phyloP scores from a whole-genome alignment of 225 moss, liverwort and hornwort species.

The Straminergon stramineum region DNA sequence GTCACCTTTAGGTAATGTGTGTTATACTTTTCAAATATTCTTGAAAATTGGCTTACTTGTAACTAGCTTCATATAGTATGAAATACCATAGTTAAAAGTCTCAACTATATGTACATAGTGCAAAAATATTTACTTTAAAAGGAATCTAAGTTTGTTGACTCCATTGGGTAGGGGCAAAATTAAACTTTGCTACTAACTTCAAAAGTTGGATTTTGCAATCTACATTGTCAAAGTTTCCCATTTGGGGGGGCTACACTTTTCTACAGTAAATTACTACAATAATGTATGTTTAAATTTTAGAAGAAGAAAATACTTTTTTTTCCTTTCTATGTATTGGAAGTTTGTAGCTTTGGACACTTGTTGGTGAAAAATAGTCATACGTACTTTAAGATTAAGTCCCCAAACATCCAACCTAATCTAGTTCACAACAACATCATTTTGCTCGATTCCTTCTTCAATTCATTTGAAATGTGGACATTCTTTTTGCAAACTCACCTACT shows the following conservation, averaged over 20 bases:
- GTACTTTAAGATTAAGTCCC: fast-evolving
- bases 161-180: not conserved
- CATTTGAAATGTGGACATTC: too few relatives aligned
- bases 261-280: not conserved
- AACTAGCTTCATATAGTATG: not conserved
- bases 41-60: not conserved
- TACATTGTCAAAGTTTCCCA: not conserved
- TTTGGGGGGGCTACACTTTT: not conserved
- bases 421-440: too few relatives aligned
- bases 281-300: not conserved
- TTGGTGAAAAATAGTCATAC: not conserved
- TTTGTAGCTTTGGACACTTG: not conserved
- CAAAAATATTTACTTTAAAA: not conserved
- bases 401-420: fast-evolving
- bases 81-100: not conserved
- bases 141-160: not conserved
- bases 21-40: not conserved
- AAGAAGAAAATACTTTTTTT: too few relatives aligned
- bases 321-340: not conserved
- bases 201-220: not conserved
- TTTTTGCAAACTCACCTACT: too few relatives aligned
- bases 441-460: too few relatives aligned
- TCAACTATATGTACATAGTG: too few relatives aligned
- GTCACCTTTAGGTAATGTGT: not conserved
- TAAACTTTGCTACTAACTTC: not conserved